Evolutionary conservation across 169 alveolate species (phyloP).

Genomic region (Plasmodium knowlesi): DNA sequence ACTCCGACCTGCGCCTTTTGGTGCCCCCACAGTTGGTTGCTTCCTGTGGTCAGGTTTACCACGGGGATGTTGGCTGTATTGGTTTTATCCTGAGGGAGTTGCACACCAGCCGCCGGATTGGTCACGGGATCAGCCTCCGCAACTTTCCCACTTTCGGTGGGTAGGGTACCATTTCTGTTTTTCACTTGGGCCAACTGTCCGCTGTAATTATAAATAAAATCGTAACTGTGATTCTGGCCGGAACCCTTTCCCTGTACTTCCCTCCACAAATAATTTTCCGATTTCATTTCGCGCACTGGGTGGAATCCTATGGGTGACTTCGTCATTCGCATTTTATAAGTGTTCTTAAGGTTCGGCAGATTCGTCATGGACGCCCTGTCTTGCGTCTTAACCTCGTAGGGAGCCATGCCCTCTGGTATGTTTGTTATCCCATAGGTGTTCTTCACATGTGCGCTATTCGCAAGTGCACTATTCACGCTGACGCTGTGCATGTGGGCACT

Average conservation of each 20-base stretch:
- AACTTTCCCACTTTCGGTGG: not conserved
- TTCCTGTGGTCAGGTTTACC: not conserved
- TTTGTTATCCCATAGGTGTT: not conserved
- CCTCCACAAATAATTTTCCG: not conserved
- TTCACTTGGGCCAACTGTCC: not conserved
- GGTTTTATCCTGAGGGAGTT: not conserved
- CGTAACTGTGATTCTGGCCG: not conserved
- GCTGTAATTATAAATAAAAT: not conserved
- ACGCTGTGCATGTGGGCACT: not conserved
- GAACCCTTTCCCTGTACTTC: not conserved
- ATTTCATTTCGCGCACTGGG: not conserved
- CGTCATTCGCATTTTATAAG: not conserved
- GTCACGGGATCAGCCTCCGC: too few species aligned
- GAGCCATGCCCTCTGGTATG: not conserved
- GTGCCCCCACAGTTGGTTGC: not conserved
- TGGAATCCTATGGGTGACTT: not conserved
- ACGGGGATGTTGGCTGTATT: not conserved
- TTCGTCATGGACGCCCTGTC: slow-evolving; percentile 7
- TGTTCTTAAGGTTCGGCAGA: not conserved
- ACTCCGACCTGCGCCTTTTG: not conserved
- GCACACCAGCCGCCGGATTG: not conserved
- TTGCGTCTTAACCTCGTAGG: not conserved
- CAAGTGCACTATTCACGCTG: not conserved
- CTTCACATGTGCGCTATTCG: too few species aligned
- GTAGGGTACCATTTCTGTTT: not conserved